phyloP scores from a whole-genome alignment of 176 grass and related monocot genomes.

The Triticum dicoccoides region DNA sequence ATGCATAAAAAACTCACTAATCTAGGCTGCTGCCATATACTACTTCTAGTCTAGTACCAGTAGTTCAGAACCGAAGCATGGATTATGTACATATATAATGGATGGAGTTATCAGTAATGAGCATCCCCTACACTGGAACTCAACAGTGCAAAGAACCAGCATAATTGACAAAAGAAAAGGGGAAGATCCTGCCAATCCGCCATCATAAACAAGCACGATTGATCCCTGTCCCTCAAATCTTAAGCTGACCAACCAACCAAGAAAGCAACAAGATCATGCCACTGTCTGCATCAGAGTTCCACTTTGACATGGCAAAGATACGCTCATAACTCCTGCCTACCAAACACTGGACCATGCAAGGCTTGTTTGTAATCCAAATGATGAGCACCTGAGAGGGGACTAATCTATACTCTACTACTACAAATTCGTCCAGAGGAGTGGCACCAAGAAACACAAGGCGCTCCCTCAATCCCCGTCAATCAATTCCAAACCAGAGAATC shows the following conservation, averaged over 20 bases:
- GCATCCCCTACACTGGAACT: background rate
- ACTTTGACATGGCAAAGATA: conserved; percentile 14
- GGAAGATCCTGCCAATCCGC: background rate
- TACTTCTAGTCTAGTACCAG: background rate
- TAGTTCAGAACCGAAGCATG: conserved; percentile 17
- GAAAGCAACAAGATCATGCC: conserved; percentile 26
- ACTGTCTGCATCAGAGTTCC: conserved; percentile 1
- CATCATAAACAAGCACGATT: background rate
- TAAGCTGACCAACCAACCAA: conserved; percentile 12
- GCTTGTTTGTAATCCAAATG: conserved; percentile 4
- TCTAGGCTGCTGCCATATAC: background rate
- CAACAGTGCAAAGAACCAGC: background rate
- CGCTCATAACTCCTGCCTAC: background rate
- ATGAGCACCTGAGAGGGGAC: conserved; percentile 24
- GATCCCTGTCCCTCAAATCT: background rate
- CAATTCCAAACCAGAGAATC: conserved; percentile 38
- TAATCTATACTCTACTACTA: conserved; percentile 2
- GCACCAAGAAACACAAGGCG: conserved; percentile 1
- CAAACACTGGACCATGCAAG: conserved; percentile 33
- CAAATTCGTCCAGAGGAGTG: conserved; percentile 9
- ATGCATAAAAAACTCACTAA: conserved; percentile 40
- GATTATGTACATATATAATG: background rate
- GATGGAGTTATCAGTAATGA: conserved; percentile 4
- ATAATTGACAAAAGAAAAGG: background rate
- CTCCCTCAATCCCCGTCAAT: conserved; percentile 38